Evolutionary conservation across 495 filamentous ascomycete genomes (phyloP).

Genomic region (Trichoderma orchidacearum): DNA sequence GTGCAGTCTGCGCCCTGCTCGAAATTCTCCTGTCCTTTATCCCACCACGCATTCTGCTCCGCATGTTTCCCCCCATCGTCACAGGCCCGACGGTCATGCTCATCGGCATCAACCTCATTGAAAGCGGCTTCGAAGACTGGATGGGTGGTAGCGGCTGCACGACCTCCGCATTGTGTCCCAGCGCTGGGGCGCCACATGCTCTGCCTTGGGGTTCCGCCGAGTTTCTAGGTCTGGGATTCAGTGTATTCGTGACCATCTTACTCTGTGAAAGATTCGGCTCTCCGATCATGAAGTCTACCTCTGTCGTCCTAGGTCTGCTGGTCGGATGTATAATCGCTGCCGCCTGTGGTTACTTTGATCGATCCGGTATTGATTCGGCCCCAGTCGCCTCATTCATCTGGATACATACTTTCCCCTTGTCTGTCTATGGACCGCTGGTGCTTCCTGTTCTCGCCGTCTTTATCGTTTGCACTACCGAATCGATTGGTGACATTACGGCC

Average conservation of each 20-base stretch:
- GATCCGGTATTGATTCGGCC: slow-evolving; percentile 49
- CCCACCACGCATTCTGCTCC: slow-evolving; percentile 53
- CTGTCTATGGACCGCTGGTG: slow-evolving; percentile 72
- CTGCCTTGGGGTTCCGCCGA: slow-evolving; percentile 79
- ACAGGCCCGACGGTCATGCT: slow-evolving; percentile 76
- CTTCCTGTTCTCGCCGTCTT: slow-evolving; percentile 76
- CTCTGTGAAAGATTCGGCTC: slow-evolving; percentile 73
- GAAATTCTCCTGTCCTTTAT: slow-evolving; percentile 68
- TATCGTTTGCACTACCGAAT: slow-evolving; percentile 78
- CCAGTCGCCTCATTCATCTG: slow-evolving; percentile 79
- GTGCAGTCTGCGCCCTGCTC: slow-evolving; percentile 51
- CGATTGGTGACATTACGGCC: slow-evolving; percentile 69
- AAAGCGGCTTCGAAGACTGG: slow-evolving; percentile 73
- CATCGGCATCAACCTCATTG: slow-evolving; percentile 52
- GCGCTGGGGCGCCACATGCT: slow-evolving; percentile 58
- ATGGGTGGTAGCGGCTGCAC: slow-evolving; percentile 51
- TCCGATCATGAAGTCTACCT: slow-evolving; percentile 51
- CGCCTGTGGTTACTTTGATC: slow-evolving; percentile 73
- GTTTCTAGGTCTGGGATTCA: slow-evolving; percentile 82
- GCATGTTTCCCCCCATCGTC: slow-evolving; percentile 78
- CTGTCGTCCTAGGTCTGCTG: slow-evolving; percentile 69
- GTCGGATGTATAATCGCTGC: slow-evolving; percentile 81
- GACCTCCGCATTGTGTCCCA: slow-evolving; percentile 53
- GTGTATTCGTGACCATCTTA: slow-evolving; percentile 82
- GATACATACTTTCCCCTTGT: slow-evolving; percentile 75